Evolutionary conservation across 352 stramenopile genomes (phyloP).

Genomic region (Pythium periplocum): DNA sequence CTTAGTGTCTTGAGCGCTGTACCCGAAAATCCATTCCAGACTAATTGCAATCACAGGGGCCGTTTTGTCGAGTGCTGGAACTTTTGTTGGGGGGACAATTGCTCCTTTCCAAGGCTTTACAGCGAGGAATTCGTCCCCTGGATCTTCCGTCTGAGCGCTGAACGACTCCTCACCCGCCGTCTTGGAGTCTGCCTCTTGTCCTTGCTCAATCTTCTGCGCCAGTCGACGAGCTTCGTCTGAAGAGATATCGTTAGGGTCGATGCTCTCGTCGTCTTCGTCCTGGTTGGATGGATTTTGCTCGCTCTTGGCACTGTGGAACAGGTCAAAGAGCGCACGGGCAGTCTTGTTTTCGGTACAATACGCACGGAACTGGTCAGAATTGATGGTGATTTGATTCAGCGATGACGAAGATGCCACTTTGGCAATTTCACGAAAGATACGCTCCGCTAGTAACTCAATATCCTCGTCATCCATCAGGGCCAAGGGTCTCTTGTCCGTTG

Average conservation of each 20-base stretch:
- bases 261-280: constrained; percentile 3
- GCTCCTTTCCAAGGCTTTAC: constrained; percentile 85
- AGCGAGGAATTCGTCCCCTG: constrained; percentile 75
- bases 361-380: constrained; percentile 70
- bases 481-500: constrained; percentile 7
- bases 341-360: constrained; percentile 67
- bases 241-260: not conserved
- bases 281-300: constrained; percentile 2
- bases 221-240: too few species aligned
- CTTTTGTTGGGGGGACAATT: constrained; percentile 64
- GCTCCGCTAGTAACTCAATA: constrained; percentile 51
- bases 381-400: constrained; percentile 42
- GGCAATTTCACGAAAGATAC: constrained; percentile 65
- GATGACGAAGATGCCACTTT: constrained; percentile 18
- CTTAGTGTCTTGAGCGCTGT: constrained; percentile 71
- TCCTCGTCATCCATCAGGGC: constrained; percentile 55
- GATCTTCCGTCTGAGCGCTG: constrained; percentile 14
- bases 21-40: constrained; percentile 92
- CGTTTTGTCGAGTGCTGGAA: constrained; percentile 37
- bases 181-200: too few species aligned
- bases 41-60: constrained; percentile 64
- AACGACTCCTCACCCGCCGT: too few species aligned
- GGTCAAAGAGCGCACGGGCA: constrained; percentile 48
- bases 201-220: too few species aligned
- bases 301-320: constrained; percentile 47